Evolutionary conservation across 139 green algal genomes (phyloP), one percentile per base, ranked within the genome.

Genomic region (Chara braunii): DNA sequence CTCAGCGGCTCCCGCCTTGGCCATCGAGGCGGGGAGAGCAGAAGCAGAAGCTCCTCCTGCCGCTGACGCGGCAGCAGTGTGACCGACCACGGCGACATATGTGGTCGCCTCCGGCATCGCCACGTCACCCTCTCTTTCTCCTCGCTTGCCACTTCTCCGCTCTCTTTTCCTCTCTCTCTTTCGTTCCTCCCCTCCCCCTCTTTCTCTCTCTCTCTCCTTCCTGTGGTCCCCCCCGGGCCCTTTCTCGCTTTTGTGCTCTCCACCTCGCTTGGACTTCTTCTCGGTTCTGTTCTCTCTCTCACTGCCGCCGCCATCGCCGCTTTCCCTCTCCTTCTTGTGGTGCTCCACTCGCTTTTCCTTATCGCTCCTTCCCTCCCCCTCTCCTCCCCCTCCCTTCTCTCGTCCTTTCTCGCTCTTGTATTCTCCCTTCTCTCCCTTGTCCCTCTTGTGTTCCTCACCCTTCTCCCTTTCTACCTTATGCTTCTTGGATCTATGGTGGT

Each of bases 381-480:
- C 29, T 18, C 40, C 18, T 48, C 40, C 18, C n/a, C n/a, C n/a
- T n/a, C n/a, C n/a, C n/a, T n/a, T n/a, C n/a, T n/a, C n/a, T n/a
- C n/a, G n/a, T n/a, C n/a, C n/a, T n/a, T 5, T 33, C n/a, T n/a
- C n/a, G n/a, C n/a, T n/a, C n/a, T n/a, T n/a, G n/a, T n/a, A n/a
- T 33, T 12, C 14, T 33, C 22, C 51, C 51, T 12, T 33, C n/a
- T n/a, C n/a, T n/a, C n/a, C n/a, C 18, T 22, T 37, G 26, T 35
- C 58, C 35, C 60, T 43, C 36, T 67, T 43, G 36, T 70, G n/a
- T 31, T 61, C 64, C 53, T 74, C 64, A 14, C 22, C 35, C 43
- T 70, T 35, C 18, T 45, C 24, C 12, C 59, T 26, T 69, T 18
- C 51, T 18, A 12, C 51, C 29, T 34, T 31, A 36, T 40, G 35